phyloP scores from a whole-genome alignment of 169 alveolate species.

The Plasmodium yoelii region DNA sequence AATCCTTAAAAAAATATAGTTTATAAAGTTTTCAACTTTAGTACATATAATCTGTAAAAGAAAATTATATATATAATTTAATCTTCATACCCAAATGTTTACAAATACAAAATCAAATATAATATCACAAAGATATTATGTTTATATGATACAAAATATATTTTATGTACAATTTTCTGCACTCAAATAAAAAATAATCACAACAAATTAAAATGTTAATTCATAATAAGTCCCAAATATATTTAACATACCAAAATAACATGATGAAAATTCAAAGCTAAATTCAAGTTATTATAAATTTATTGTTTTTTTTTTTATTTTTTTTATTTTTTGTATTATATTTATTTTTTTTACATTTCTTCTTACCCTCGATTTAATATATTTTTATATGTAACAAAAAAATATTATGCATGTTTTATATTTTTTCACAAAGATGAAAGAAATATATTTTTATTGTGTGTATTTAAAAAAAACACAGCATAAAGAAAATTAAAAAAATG shows the following conservation, averaged over 20 bases:
- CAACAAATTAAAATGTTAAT: not conserved
- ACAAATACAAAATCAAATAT: slow-evolving; percentile 1
- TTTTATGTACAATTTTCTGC: not conserved
- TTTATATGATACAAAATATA: not conserved
- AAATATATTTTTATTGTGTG: no score
- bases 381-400: not conserved
- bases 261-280: no score
- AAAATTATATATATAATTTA: not conserved
- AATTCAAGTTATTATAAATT: not conserved
- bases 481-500: no score
- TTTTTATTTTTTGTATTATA: not conserved
- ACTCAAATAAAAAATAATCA: not conserved
- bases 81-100: not conserved
- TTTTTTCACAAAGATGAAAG: not conserved
- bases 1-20: not conserved
- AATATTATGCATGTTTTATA: not conserved
- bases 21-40: not conserved
- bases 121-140: not conserved
- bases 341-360: not conserved
- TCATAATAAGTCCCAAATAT: not conserved
- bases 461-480: no score
- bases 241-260: no score
- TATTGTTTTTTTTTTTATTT: not conserved
- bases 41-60: not conserved
- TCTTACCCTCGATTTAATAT: not conserved